phyloP scores from a whole-genome alignment of 2,329 filamentous ascomycete genomes.

The Epichloe festucae region DNA sequence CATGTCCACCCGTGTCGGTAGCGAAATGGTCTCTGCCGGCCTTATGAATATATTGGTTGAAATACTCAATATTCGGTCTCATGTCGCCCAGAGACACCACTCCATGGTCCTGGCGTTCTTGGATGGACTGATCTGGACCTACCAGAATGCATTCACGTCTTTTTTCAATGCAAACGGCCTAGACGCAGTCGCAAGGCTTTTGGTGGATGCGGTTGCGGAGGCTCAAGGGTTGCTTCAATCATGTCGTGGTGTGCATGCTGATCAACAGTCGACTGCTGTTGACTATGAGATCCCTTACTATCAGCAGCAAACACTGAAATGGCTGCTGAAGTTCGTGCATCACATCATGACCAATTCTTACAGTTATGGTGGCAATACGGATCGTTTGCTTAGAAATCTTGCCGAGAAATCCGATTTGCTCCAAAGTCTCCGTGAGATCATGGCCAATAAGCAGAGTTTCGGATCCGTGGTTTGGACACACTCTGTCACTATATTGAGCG shows the following conservation, averaged over 20 bases:
- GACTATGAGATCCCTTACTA: conserved; percentile 92
- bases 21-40: conserved; percentile 77
- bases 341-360: conserved; percentile 79
- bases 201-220: conserved; percentile 63
- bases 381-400: conserved; percentile 79
- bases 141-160: conserved; percentile 73
- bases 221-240: conserved; percentile 53
- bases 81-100: conserved; percentile 70
- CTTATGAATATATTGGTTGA: conserved; percentile 85
- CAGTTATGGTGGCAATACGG: conserved; percentile 63
- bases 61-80: conserved; percentile 70
- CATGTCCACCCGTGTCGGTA: conserved; percentile 58
- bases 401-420: conserved; percentile 86
- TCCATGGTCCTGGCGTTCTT: conserved; percentile 77
- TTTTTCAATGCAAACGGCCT: conserved; percentile 77
- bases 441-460: conserved; percentile 66
- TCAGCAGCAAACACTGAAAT: conserved; percentile 85
- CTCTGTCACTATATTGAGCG: conserved; percentile 79
- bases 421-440: conserved; percentile 64
- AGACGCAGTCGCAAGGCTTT: conserved; percentile 78
- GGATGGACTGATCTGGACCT: conserved; percentile 74
- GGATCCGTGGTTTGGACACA: conserved; percentile 95
- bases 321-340: conserved; percentile 90
- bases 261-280: conserved; percentile 64
- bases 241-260: conserved; percentile 57